These are phyloP conservation scores for Camelina laxa DNA, from an alignment of 345 rosid genomes.

Conservation along the genomic window DNA sequence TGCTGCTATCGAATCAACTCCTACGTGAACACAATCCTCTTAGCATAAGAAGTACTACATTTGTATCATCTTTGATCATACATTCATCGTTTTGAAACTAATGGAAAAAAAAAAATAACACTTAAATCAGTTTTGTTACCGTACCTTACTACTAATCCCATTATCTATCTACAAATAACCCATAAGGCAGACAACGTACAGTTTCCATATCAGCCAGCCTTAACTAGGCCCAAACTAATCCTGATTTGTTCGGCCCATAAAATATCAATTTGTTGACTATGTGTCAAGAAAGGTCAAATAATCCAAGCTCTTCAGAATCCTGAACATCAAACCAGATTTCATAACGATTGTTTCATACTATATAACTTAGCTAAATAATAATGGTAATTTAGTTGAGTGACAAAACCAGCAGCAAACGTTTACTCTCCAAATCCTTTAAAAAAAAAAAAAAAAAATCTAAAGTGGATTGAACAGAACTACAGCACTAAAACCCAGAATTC, in stretches of 20 bases:
- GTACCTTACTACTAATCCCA: background rate
- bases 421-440: background rate
- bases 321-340: background rate
- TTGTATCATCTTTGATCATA: conserved; percentile 5
- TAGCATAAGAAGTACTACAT: background rate
- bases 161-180: background rate
- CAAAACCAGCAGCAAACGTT: background rate
- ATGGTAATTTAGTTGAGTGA: conserved; percentile 2
- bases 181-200: too few relatives aligned
- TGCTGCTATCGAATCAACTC: conserved; percentile 89
- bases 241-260: background rate
- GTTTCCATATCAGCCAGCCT: too few relatives aligned
- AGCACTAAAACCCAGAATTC: background rate
- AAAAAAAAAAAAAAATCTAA: background rate
- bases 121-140: background rate
- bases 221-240: background rate
- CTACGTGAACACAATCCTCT: conserved; percentile 40
- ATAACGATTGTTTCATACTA: background rate
- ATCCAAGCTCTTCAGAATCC: conserved; percentile 18
- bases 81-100: background rate
- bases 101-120: background rate
- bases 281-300: conserved; percentile 15
- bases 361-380: background rate
- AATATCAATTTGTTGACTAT: background rate
- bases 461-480: background rate